Evolutionary conservation across 129 eudicot species (phyloP).

Genomic region (Heracleum sosnowskyi): DNA sequence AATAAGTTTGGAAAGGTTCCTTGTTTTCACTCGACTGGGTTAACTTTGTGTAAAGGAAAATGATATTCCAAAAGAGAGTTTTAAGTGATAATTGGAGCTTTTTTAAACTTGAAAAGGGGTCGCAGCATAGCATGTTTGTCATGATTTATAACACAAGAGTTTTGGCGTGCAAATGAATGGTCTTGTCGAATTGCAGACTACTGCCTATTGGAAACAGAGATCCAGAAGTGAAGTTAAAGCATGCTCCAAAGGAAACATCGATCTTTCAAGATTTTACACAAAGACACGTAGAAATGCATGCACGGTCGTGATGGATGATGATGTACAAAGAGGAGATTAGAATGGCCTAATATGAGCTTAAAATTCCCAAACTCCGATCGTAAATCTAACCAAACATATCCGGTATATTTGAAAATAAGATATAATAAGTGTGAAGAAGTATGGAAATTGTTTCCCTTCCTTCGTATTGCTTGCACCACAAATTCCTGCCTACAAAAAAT

Average conservation of each 20-base stretch:
- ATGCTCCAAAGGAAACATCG: neutral
- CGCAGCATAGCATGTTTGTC: neutral
- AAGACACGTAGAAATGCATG: neutral
- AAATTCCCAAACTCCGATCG: no score
- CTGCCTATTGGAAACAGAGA: neutral
- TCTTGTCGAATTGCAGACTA: neutral
- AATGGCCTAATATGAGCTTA: no score
- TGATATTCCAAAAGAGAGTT: neutral
- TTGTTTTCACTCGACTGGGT: neutral
- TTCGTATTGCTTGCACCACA: slow-evolving; percentile 2
- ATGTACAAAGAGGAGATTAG: neutral
- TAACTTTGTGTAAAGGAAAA: neutral
- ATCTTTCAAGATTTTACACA: no score
- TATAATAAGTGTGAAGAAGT: no score
- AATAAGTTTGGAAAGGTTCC: neutral
- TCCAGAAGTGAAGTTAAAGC: slow-evolving; percentile 6
- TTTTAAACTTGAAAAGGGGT: neutral
- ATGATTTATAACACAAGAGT: neutral
- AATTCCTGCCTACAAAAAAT: neutral
- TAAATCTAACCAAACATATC: no score
- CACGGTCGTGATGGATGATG: neutral
- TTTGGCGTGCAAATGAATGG: slow-evolving; percentile 4
- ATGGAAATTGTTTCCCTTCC: no score
- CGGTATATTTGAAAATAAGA: no score
- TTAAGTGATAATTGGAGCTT: neutral